Conservation (phyloP, 768 basidiomycete genomes). For the Naganishia onofrii region DNA sequence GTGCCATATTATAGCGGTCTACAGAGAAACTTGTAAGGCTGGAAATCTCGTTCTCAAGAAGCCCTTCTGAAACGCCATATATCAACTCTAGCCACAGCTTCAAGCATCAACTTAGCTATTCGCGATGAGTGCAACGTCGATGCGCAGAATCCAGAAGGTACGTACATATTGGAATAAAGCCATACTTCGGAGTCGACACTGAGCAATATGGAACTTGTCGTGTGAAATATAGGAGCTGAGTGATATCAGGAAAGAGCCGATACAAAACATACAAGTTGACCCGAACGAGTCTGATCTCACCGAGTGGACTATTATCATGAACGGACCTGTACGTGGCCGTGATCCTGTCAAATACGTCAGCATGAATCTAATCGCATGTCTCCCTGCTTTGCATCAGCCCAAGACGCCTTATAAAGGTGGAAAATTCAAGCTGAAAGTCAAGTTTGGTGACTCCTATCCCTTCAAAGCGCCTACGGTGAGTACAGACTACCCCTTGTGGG, state of each 20-base stretch:
- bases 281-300: constrained; percentile 49
- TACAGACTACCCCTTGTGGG: background rate
- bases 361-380: background rate
- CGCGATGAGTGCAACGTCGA: constrained; percentile 26
- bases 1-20: background rate
- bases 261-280: constrained; percentile 40
- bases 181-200: background rate
- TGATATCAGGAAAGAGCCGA: constrained; percentile 41
- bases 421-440: constrained; percentile 46
- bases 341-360: background rate
- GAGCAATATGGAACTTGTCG: no score
- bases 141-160: constrained; percentile 41
- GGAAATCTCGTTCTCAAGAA: background rate
- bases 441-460: constrained; percentile 50
- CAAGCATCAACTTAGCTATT: background rate
- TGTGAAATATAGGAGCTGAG: constrained; percentile 43
- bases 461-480: constrained; percentile 49
- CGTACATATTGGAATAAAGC: background rate
- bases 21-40: background rate
- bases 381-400: constrained; percentile 29
- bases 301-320: constrained; percentile 45
- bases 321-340: constrained; percentile 43
- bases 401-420: constrained; percentile 49
- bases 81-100: background rate
- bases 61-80: background rate